phyloP scores from a whole-genome alignment of 441 rosid genomes.

The Populus hybrid region DNA sequence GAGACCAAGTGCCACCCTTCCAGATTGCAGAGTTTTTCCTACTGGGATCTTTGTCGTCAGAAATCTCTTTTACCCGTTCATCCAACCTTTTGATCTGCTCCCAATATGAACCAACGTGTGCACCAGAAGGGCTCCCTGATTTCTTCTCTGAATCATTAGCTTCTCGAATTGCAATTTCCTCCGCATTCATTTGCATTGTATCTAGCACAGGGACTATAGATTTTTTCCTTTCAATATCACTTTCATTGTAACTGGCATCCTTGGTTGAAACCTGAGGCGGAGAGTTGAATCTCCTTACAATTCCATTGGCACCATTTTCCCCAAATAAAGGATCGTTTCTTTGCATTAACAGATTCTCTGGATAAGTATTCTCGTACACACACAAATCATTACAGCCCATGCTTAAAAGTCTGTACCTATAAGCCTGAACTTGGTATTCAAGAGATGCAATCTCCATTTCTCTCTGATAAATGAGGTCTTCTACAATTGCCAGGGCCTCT shows the following conservation, averaged over 20 bases:
- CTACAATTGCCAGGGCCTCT: conserved; percentile 61
- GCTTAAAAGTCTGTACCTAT: conserved; percentile 64
- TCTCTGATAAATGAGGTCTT: conserved; percentile 71
- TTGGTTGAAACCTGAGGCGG: conserved; percentile 19
- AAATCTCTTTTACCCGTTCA: conserved; percentile 41
- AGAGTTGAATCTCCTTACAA: conserved; percentile 38
- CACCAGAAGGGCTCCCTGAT: conserved; percentile 6
- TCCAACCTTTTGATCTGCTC: conserved; percentile 49
- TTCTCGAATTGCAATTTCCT: conserved; percentile 19
- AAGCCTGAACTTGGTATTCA: conserved; percentile 79
- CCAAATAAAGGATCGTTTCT: conserved; percentile 30
- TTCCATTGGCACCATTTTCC: conserved; percentile 22
- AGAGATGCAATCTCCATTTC: conserved; percentile 90
- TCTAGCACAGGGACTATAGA: conserved; percentile 14
- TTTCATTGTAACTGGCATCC: conserved; percentile 25
- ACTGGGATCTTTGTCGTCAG: conserved; percentile 39
- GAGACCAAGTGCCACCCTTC: conserved; percentile 38
- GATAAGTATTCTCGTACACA: conserved; percentile 31
- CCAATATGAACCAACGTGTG: conserved; percentile 35
- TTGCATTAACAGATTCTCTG: conserved; percentile 42
- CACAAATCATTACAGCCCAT: conserved; percentile 61
- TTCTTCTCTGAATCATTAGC: conserved; percentile 25
- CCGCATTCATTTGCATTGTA: conserved; percentile 15
- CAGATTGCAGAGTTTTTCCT: conserved; percentile 27
- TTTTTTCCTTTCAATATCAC: conserved; percentile 17